Percentiles rank a stretch among this genome's conserved stretches.
Evolutionary conservation across 2,329 filamentous ascomycete species (phyloP).

Genomic region (Cytospora chrysosperma): DNA sequence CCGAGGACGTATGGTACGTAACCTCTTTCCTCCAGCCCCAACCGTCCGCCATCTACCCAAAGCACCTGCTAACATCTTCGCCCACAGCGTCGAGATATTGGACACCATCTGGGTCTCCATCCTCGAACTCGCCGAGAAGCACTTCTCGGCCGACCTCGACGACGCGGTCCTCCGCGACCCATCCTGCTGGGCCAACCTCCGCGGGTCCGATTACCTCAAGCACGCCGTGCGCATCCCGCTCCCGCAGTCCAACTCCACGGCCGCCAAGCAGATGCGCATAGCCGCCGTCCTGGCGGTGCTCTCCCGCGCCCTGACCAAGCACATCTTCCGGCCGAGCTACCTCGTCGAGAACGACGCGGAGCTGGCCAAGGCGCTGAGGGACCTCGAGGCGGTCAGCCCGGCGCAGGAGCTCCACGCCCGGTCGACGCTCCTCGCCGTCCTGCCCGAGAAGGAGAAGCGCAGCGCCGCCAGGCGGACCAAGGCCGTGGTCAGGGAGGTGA

Average conservation of each 20-base stretch:
- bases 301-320: slow-evolving; percentile 33
- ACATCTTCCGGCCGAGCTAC: slow-evolving; percentile 38
- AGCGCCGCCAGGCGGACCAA: slow-evolving; percentile 32
- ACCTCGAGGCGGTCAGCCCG: slow-evolving; percentile 33
- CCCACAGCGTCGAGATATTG: slow-evolving; percentile 32
- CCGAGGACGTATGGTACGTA: slow-evolving; percentile 35
- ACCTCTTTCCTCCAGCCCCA: neutral
- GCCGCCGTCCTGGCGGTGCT: slow-evolving; percentile 36
- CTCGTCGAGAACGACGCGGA: slow-evolving; percentile 35
- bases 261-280: slow-evolving; percentile 39
- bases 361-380: slow-evolving; percentile 33
- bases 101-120: slow-evolving; percentile 38
- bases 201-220: slow-evolving; percentile 32
- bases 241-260: slow-evolving; percentile 35
- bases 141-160: slow-evolving; percentile 36
- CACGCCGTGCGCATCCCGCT: slow-evolving; percentile 35
- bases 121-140: slow-evolving; percentile 33
- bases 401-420: slow-evolving; percentile 34
- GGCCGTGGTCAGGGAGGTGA: slow-evolving; percentile 36
- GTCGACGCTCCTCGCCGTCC: slow-evolving; percentile 32
- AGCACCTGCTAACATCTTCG: neutral
- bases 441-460: slow-evolving; percentile 33
- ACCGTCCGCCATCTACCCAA: neutral
- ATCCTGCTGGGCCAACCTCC: slow-evolving; percentile 37
- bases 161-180: slow-evolving; percentile 32